Conservation (phyloP, 2,329 filamentous ascomycete genomes). For the Lizonia empirigonia region DNA sequence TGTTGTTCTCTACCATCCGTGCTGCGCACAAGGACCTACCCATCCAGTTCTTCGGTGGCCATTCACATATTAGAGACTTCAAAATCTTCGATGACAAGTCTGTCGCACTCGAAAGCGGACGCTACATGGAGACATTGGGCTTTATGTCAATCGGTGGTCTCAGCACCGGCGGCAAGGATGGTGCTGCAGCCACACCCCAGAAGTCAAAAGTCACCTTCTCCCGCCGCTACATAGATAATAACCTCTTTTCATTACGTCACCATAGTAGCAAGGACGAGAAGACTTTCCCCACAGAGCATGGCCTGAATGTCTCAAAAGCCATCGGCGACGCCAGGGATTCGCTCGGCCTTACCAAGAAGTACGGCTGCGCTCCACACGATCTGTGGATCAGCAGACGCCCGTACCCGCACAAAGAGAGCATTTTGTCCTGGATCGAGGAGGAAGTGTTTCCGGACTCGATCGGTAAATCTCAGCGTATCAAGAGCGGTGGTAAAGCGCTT, state of each 20-base stretch:
- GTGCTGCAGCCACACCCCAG: slow-evolving; percentile 21
- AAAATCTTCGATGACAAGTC: slow-evolving; percentile 77
- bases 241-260: slow-evolving; percentile 80
- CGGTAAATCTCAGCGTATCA: slow-evolving; percentile 47
- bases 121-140: slow-evolving; percentile 94
- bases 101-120: slow-evolving; percentile 81
- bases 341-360: slow-evolving; percentile 72
- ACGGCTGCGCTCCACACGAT: slow-evolving; percentile 81
- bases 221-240: slow-evolving; percentile 91
- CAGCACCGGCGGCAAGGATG: slow-evolving; percentile 48
- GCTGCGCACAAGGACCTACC: slow-evolving; percentile 77
- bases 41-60: slow-evolving; percentile 90
- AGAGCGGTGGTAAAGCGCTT: slow-evolving; percentile 66
- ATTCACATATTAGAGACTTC: slow-evolving; percentile 87
- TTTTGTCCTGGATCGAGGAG: slow-evolving; percentile 80
- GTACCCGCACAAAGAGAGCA: slow-evolving; percentile 74
- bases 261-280: slow-evolving; percentile 75
- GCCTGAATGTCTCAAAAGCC: slow-evolving; percentile 70
- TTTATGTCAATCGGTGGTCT: slow-evolving; percentile 85
- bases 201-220: slow-evolving; percentile 63
- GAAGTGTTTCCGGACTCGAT: slow-evolving; percentile 74
- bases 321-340: slow-evolving; percentile 73
- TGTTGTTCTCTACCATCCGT: slow-evolving; percentile 79
- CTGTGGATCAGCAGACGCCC: slow-evolving; percentile 81
- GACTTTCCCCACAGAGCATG: slow-evolving; percentile 77